Percentiles rank a stretch among this genome's conserved stretches.
Conservation (phyloP, 306 rosid species). For the Cucurbita moschata region DNA sequence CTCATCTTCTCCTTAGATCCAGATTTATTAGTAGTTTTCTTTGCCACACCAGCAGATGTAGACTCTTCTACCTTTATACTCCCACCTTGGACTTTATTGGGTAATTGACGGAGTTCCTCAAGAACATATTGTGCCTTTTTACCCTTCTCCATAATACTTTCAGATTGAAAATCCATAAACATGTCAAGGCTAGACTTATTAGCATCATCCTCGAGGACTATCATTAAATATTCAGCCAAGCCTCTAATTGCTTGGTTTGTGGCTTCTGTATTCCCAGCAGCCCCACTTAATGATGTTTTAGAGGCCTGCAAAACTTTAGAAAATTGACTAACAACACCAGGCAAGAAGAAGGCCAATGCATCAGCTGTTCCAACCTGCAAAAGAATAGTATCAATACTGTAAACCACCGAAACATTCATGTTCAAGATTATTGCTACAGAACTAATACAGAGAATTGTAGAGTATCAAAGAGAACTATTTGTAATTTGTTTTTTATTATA, state of each 20-base stretch:
- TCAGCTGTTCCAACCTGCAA: conserved; percentile 79
- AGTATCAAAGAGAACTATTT: neutral
- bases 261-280: conserved; percentile 72
- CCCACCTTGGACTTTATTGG: conserved; percentile 30
- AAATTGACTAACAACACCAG: conserved; percentile 82
- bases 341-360: conserved; percentile 86
- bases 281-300: conserved; percentile 71
- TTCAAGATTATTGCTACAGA: neutral
- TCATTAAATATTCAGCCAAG: conserved; percentile 79
- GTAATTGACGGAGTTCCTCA: conserved; percentile 68
- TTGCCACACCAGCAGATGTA: conserved; percentile 21
- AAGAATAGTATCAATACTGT: conserved; percentile 3
- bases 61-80: conserved; percentile 23
- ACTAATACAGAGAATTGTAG: neutral
- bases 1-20: conserved; percentile 27
- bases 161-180: conserved; percentile 17
- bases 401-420: neutral
- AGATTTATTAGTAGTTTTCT: conserved; percentile 13
- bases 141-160: conserved; percentile 14
- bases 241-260: conserved; percentile 68
- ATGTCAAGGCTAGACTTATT: conserved; percentile 29
- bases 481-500: neutral
- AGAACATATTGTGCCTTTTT: conserved; percentile 38
- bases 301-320: conserved; percentile 67
- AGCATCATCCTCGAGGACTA: conserved; percentile 65